Base-by-base conservation (phyloP, 345 rosid genomes). In the Camelina laxa region DNA sequence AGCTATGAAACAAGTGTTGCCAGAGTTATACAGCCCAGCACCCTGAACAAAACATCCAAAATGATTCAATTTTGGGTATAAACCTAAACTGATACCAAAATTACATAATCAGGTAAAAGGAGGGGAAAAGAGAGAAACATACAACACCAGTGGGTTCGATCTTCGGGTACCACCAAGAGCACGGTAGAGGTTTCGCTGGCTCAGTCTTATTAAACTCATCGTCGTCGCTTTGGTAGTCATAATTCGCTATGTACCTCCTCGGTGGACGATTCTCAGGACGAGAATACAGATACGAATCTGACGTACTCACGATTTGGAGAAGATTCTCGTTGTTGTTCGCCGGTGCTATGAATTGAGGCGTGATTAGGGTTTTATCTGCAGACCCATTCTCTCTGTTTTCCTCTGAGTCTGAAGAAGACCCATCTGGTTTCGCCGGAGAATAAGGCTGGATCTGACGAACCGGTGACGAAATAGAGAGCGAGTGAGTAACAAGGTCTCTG, bases 1-100 rank as follows among this genome's bases (percentile, higher is more conserved):
- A 82, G 94, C 94, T 38, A 96, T 72, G 65, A 88, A 96, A 79
- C 99, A 96, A 4, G 98, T 91, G 72, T 92, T 89, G 7, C 98
- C 99, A 50, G 88, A 77, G 80, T 96, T 96, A 1, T 8, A 51
- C 17, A 96, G 82, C 41, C 98, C 99, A 44, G 98, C 95, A 7
- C 97, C 99, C 99, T 96, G 78, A 16, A 49, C 7, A 44, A 41
- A 47, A 24, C 24, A 67, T 30, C 27, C 67, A 21, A 63, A 6
- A 70, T 10, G 51, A 45, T 9, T 27, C 6, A 65, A 3, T 35
- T 54, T 13, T 16, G 21, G 21, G 17, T 7, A 15, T 48, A 7
- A 41, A 41, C 4, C 39, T 9, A 6, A 56, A 36, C 35, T 16
- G 33, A 27, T 21, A 27, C n/a, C 9, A 54, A 69, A 9, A 8